Conservation (phyloP, 306 rosid species). For the Psophocarpus tetragonolobus region DNA sequence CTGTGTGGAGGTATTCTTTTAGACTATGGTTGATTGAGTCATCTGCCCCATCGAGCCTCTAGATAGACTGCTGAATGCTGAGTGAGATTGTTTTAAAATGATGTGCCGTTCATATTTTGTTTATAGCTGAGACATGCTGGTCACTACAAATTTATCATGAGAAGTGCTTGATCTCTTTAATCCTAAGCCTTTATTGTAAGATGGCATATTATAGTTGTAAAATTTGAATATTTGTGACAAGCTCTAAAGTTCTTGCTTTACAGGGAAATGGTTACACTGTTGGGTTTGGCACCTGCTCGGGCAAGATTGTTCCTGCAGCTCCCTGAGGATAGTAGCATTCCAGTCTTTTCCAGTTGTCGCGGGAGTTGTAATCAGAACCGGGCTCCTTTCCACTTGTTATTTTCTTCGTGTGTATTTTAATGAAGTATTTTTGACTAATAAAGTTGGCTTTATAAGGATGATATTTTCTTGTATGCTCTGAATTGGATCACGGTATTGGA, state of each 20-base stretch:
- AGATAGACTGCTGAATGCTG: constrained; percentile 5
- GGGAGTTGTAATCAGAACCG: constrained; percentile 15
- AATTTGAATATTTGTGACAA: not conserved
- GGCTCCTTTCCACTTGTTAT: not conserved
- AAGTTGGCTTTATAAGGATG: constrained; percentile 21
- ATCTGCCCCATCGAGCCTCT: not conserved
- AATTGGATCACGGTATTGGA: too few relatives aligned
- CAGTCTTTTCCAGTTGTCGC: not conserved
- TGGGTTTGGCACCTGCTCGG: constrained; percentile 85
- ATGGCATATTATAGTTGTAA: not conserved
- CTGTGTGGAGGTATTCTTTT: not conserved
- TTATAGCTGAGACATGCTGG: not conserved
- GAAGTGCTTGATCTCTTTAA: not conserved
- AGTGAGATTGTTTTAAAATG: not conserved
- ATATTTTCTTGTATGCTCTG: not conserved
- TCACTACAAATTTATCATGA: constrained; percentile 12
- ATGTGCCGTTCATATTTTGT: not conserved
- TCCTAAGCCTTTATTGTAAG: not conserved
- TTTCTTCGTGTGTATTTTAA: constrained; percentile 11
- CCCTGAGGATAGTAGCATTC: constrained; percentile 36
- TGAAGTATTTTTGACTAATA: constrained; percentile 19
- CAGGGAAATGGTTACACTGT: constrained; percentile 85
- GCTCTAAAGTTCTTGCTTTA: constrained; percentile 29
- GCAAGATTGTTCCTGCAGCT: constrained; percentile 70
- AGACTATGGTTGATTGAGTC: not conserved